phyloP scores from a whole-genome alignment of 208 protist genomes.

The Spongospora subterranea region DNA sequence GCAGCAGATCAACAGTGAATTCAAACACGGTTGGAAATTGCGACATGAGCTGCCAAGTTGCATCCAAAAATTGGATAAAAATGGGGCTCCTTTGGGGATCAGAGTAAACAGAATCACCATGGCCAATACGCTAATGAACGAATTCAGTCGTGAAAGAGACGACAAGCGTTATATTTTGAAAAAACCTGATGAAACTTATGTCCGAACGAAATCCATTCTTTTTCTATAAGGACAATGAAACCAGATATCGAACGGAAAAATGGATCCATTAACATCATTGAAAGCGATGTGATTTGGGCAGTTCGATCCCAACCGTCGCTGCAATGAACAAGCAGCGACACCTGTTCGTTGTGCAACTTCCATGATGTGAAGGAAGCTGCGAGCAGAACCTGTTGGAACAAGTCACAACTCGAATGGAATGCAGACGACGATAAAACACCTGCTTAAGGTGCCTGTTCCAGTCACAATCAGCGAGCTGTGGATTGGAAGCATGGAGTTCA shows the following conservation, averaged over 20 bases:
- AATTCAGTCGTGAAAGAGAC: background rate
- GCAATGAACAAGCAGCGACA: constrained; percentile 76
- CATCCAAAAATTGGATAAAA: constrained; percentile 79
- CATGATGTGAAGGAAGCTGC: background rate
- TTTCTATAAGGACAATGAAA: constrained; percentile 85
- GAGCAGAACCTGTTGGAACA: background rate
- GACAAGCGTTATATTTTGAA: background rate
- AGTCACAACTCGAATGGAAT: background rate
- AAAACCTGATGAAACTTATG: constrained; percentile 80
- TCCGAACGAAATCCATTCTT: constrained; percentile 91
- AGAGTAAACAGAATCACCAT: background rate
- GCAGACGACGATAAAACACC: background rate
- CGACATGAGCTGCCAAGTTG: constrained; percentile 70
- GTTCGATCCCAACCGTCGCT: constrained; percentile 95
- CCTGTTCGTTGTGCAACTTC: background rate
- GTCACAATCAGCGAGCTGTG: background rate
- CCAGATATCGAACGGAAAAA: constrained; percentile 87
- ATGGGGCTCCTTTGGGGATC: constrained; percentile 64
- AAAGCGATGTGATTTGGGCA: constrained; percentile 81
- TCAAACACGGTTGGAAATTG: constrained; percentile 74
- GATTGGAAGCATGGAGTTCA: background rate
- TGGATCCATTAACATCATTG: constrained; percentile 87
- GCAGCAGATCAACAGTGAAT: constrained; percentile 71
- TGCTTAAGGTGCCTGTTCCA: constrained; percentile 36
- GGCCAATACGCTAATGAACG: constrained; percentile 51